Percentiles rank a stretch among this genome's conserved stretches.
These are phyloP conservation scores for Candida chilensis DNA, from an alignment of 805 yeast genomes.

Conservation along the genomic window DNA sequence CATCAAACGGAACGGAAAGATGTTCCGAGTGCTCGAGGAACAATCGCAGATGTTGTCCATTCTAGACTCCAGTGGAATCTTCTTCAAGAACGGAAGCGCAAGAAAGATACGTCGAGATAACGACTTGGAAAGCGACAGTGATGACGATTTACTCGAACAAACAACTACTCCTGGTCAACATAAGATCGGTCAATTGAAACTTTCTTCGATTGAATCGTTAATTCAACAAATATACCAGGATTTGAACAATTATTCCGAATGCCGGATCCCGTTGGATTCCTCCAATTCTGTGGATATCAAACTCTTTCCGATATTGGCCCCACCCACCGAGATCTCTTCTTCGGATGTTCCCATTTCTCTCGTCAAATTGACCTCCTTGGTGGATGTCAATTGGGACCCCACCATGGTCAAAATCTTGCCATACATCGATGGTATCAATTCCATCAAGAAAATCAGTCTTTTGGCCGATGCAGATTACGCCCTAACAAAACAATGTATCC, in stretches of 20 bases:
- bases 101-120: constrained; percentile 2
- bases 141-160: constrained; percentile 2
- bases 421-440: constrained; percentile 80
- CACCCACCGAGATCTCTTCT: constrained; percentile 67
- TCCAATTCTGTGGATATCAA: constrained; percentile 90
- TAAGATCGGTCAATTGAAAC: constrained; percentile 8
- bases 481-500: constrained; percentile 79
- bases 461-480: constrained; percentile 74
- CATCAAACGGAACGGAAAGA: constrained; percentile 72
- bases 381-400: constrained; percentile 95
- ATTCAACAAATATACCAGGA: constrained; percentile 92
- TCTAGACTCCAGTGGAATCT: no score
- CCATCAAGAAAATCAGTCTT: constrained; percentile 66
- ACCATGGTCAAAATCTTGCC: constrained; percentile 87
- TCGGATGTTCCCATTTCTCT: constrained; percentile 91
- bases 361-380: constrained; percentile 59
- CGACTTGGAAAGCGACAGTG: constrained; percentile 4
- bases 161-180: constrained; percentile 11
- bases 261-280: constrained; percentile 86
- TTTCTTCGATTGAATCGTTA: constrained; percentile 57
- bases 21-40: constrained; percentile 87
- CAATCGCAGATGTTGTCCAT: constrained; percentile 72
- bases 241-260: constrained; percentile 89
- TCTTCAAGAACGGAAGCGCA: constrained; percentile 20
- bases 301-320: constrained; percentile 79